Percentiles rank a stretch among this genome's conserved stretches.
These are phyloP conservation scores for Ganoderma sinense DNA, from an alignment of 1,284 basidiomycete genomes.

Conservation along the genomic window DNA sequence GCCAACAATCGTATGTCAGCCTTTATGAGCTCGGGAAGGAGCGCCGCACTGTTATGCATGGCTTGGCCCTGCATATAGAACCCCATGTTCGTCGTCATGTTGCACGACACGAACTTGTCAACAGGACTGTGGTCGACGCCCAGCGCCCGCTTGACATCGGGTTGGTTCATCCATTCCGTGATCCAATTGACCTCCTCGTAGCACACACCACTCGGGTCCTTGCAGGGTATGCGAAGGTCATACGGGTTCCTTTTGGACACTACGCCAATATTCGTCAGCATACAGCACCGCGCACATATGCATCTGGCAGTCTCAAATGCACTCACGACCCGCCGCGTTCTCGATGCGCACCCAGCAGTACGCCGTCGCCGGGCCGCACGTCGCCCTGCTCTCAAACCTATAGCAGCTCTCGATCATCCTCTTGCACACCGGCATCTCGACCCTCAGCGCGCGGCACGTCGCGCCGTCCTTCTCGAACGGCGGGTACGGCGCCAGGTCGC, in stretches of 20 bases:
- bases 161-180: conserved; percentile 80
- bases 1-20: conserved; percentile 81
- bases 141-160: conserved; percentile 75
- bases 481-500: conserved; percentile 71
- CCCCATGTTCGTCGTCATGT: conserved; percentile 16
- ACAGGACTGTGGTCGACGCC: conserved; percentile 66
- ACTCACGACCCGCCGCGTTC: conserved; percentile 63
- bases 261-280: conserved; percentile 32
- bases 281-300: neutral
- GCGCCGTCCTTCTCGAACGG: conserved; percentile 73
- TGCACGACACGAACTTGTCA: conserved; percentile 60
- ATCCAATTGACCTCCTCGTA: conserved; percentile 85
- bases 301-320: neutral
- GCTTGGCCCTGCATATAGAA: conserved; percentile 81
- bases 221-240: conserved; percentile 81
- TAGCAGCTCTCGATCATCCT: conserved; percentile 64
- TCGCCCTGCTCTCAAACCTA: conserved; percentile 57
- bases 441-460: conserved; percentile 67
- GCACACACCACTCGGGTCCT: conserved; percentile 75
- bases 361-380: conserved; percentile 66
- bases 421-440: conserved; percentile 72
- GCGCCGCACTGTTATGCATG: conserved; percentile 77
- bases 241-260: conserved; percentile 79
- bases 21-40: conserved; percentile 80
- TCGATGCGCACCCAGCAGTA: conserved; percentile 71